phyloP scores from a whole-genome alignment of 192 early-diverging fungal genomes.

The Coemansia erecta region DNA sequence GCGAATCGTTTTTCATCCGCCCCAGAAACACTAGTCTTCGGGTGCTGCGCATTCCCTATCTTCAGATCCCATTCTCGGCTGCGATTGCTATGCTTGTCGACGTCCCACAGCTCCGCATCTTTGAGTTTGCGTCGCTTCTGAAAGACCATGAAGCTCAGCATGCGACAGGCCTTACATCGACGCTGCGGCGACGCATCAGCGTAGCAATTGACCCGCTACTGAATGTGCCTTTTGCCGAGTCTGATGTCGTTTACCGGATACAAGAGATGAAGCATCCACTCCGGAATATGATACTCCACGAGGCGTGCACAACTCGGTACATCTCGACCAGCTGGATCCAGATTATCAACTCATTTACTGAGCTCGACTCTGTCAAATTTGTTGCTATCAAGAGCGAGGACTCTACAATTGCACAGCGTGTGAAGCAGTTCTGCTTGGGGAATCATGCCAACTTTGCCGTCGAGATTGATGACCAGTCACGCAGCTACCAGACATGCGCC shows the following conservation, averaged over 20 bases:
- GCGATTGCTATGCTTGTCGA: conserved; percentile 30
- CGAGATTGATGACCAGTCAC: conserved; percentile 39
- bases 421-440: conserved; percentile 29
- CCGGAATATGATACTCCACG: conserved; percentile 37
- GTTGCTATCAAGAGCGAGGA: conserved; percentile 38
- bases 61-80: conserved; percentile 32
- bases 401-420: conserved; percentile 16
- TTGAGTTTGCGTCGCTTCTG: conserved; percentile 34
- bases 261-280: conserved; percentile 32
- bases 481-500: conserved; percentile 32
- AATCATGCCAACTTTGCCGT: conserved; percentile 37
- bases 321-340: conserved; percentile 46
- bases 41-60: conserved; percentile 37
- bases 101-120: conserved; percentile 32
- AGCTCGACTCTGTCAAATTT: conserved; percentile 31
- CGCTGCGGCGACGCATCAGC: conserved; percentile 38
- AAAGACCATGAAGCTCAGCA: conserved; percentile 15
- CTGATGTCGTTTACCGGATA: conserved; percentile 33
- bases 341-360: conserved; percentile 33
- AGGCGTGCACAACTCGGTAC: conserved; percentile 40
- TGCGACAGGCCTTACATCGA: conserved; percentile 17
- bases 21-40: conserved; percentile 23
- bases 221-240: conserved; percentile 40
- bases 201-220: conserved; percentile 15
- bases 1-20: conserved; percentile 26